These are phyloP conservation scores for Leccinum solheimii DNA, from an alignment of 1,284 basidiomycete species.

Conservation along the genomic window DNA sequence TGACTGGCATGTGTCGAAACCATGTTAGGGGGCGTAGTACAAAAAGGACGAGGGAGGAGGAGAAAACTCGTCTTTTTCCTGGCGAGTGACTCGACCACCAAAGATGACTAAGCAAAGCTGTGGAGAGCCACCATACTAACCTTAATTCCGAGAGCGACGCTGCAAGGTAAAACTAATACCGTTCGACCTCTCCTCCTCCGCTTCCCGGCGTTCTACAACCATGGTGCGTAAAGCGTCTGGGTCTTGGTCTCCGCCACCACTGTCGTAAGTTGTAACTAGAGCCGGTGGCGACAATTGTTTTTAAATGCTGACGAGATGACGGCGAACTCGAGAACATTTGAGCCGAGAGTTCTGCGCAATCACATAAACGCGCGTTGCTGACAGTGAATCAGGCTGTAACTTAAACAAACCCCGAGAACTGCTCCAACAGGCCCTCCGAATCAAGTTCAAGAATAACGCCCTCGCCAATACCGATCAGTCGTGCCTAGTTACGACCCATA, in stretches of 20 bases:
- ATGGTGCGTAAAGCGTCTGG: constrained; percentile 11
- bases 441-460: constrained; percentile 1
- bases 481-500: constrained; percentile 1
- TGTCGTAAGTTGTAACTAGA: neutral
- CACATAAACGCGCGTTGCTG: neutral
- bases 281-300: neutral
- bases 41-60: constrained; percentile 3
- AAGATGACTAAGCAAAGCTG: constrained; percentile 28
- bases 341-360: neutral
- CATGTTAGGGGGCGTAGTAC: constrained; percentile 20
- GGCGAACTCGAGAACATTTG: neutral
- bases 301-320: neutral
- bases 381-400: neutral
- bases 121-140: neutral
- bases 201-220: neutral
- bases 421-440: neutral
- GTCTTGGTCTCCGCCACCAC: neutral
- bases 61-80: constrained; percentile 9
- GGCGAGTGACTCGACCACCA: constrained; percentile 1
- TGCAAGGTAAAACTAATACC: neutral
- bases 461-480: neutral
- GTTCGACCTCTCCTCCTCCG: neutral
- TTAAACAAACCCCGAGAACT: constrained; percentile 7
- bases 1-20: constrained; percentile 36
- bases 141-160: neutral